phyloP scores from a whole-genome alignment of 1,139 yeast genomes.

The Geotrichum bryndzae region DNA sequence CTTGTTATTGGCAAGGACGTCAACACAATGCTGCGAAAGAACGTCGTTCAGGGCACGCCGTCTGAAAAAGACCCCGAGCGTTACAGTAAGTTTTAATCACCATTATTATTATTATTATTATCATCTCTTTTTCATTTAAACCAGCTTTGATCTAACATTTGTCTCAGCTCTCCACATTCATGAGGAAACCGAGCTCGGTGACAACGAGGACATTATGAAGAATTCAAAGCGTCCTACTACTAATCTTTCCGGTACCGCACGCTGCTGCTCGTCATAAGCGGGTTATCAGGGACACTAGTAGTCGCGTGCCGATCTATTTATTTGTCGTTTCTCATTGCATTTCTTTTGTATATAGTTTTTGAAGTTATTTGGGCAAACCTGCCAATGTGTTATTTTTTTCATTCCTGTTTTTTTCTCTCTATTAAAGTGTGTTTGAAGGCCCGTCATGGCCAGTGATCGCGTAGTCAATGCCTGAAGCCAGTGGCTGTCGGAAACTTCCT shows the following conservation, averaged over 20 bases:
- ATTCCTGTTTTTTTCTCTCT: background rate
- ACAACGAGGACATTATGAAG: slow-evolving; percentile 57
- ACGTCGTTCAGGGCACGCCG: slow-evolving; percentile 77
- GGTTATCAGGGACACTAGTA: background rate
- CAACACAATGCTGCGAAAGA: slow-evolving; percentile 56
- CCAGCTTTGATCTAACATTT: background rate
- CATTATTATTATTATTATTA: background rate
- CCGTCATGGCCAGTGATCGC: background rate
- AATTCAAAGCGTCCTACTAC: slow-evolving; percentile 15
- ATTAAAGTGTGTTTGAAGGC: background rate
- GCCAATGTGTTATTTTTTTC: background rate
- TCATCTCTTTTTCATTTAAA: background rate
- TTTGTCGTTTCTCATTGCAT: background rate
- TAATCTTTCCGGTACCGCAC: slow-evolving; percentile 11
- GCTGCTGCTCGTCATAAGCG: background rate
- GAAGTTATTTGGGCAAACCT: background rate
- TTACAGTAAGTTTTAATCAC: slow-evolving; percentile 29
- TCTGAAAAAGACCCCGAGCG: slow-evolving; percentile 40
- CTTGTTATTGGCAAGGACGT: slow-evolving; percentile 58
- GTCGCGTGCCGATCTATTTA: background rate
- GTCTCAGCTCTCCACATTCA: slow-evolving; percentile 56
- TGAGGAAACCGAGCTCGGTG: slow-evolving; percentile 80
- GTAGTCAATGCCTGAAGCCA: background rate
- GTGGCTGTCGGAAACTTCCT: no score
- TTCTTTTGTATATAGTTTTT: background rate